Conservation (phyloP, 2,329 filamentous ascomycete species). For the Penicillium nordicum region DNA sequence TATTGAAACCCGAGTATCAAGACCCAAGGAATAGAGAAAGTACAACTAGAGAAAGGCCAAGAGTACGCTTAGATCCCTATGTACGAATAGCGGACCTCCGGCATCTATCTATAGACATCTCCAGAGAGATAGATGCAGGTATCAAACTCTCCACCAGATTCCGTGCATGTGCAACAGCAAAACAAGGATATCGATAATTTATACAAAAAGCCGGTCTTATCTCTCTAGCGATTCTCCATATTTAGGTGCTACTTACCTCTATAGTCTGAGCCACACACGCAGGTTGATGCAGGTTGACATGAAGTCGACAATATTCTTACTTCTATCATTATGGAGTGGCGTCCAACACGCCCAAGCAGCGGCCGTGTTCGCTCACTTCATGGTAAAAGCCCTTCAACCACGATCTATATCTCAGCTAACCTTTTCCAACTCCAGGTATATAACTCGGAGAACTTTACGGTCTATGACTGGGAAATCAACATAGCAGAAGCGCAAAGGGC, state of each 20-base stretch:
- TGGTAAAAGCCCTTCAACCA: slow-evolving; percentile 17
- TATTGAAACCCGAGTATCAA: not conserved
- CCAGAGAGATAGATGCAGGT: slow-evolving; percentile 1
- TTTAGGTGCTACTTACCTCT: not conserved
- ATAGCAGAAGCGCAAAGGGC: slow-evolving; percentile 37
- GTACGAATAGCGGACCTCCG: slow-evolving; percentile 7
- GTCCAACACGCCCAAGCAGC: slow-evolving; percentile 14
- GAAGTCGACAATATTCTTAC: slow-evolving; percentile 1
- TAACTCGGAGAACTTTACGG: slow-evolving; percentile 24
- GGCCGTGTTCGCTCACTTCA: slow-evolving; percentile 36
- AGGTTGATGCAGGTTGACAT: not conserved
- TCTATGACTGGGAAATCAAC: slow-evolving; percentile 30
- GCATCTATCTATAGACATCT: slow-evolving; percentile 11
- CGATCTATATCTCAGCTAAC: not conserved
- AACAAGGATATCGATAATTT: not conserved
- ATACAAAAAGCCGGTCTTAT: not conserved
- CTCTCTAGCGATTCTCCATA: not conserved
- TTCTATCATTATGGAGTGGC: slow-evolving; percentile 2
- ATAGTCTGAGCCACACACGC: not conserved
- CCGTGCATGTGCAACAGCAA: slow-evolving; percentile 5
- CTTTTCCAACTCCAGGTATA: slow-evolving; percentile 31
- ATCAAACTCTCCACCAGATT: not conserved
- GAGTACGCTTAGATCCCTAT: slow-evolving; percentile 2
- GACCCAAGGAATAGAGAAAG: not conserved
- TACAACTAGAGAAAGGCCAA: not conserved